phyloP scores from a whole-genome alignment of 139 green algal genomes.

The Micractinium conductrix region DNA sequence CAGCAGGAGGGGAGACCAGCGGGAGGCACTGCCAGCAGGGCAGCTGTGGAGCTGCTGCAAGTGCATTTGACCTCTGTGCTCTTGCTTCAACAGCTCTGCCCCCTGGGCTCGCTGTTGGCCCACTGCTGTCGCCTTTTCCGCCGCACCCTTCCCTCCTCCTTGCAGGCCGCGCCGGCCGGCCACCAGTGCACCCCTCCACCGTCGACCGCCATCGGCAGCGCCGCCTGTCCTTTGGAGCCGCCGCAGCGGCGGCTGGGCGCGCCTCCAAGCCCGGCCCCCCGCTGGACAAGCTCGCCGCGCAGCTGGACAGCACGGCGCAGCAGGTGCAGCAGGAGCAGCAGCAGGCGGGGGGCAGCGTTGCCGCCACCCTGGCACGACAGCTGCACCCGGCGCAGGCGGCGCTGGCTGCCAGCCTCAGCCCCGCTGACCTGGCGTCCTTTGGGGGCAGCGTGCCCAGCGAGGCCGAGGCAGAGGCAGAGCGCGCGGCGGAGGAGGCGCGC shows the following conservation, averaged over 20 bases:
- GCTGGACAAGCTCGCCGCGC: conserved; percentile 16
- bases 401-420: conserved; percentile 10
- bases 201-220: conserved; percentile 19
- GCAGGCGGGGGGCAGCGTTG: background rate
- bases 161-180: conserved; percentile 16
- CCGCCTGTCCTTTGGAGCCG: conserved; percentile 19
- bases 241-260: background rate
- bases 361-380: background rate
- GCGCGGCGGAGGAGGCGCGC: background rate
- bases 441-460: background rate
- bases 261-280: background rate
- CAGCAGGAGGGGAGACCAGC: background rate
- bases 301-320: background rate
- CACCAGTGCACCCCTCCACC: conserved; percentile 27
- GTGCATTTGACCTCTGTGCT: background rate
- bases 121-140: background rate
- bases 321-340: background rate
- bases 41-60: background rate
- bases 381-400: background rate
- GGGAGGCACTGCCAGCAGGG: background rate
- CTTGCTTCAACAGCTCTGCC: no score
- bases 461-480: background rate
- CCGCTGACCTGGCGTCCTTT: conserved; percentile 5
- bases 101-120: no score
- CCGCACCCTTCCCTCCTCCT: background rate